Evolutionary conservation across 2,329 filamentous ascomycete species (phyloP), one percentile per base, ranked within the genome.

Genomic region (Penicillium sp.): DNA sequence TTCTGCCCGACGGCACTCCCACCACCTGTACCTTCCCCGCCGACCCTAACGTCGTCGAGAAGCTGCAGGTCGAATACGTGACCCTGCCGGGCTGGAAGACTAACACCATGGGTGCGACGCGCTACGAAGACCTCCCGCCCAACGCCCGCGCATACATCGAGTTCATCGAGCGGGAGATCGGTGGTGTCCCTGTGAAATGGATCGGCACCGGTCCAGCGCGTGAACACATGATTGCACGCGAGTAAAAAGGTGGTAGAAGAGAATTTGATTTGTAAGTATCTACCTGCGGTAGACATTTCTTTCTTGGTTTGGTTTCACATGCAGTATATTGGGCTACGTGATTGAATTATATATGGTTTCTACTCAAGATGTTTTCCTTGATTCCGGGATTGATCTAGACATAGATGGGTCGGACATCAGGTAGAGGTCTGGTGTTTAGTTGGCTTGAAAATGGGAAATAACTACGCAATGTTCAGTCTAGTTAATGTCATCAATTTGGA

Each of bases 51-150:
- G 62, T 71, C 8, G 59, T 80, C 20, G 57, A 66, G 29, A 70
- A 74, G 46, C 65, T 78, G 38, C 66, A 79, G 54, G 72, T 79
- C 23, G 67, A 70, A 47, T 81, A 82, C 59, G 67, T 73, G 48
- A 79, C 74, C 6, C 62, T 82, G 25, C 70, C 72, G 2, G 78
- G 78, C 25, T 82, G 78, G 78, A 76, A 79, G 64, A 67, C 65
- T 47, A 70, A 70, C 45, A 81, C 76, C 0, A 77, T 76, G 45
- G 76, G 76, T 29, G 61, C 67, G 30, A 75, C 69, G 55, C 71
- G 64, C 45, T 82, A 70, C 56, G 72, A 75, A 33, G 70, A 78
- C 14, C 56, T 82, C 32, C 78, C 78, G 1, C 55, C 58, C 39
- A 73, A 79, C 41, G 78, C 78, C 17, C 67, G 69, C 48, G 72